These are phyloP conservation scores for Sordaria brevicollis DNA, from an alignment of 495 filamentous ascomycete species.

Conservation along the genomic window DNA sequence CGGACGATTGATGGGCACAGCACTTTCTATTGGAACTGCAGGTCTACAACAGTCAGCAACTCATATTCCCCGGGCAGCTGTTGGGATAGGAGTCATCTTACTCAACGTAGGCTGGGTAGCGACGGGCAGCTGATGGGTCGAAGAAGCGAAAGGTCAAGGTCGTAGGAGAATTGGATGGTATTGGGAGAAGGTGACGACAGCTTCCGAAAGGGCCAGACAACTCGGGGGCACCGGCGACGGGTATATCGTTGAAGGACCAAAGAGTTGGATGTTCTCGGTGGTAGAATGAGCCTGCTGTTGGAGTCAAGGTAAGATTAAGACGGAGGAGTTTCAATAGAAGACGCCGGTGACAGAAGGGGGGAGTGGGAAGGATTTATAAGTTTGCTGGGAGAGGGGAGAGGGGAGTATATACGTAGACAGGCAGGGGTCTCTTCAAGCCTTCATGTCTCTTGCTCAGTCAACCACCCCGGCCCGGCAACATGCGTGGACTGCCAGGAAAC, in stretches of 20 bases:
- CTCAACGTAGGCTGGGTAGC: neutral
- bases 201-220: neutral
- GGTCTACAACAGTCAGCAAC: neutral
- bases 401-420: neutral
- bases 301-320: neutral
- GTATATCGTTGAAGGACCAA: neutral
- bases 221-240: neutral
- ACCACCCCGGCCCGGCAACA: neutral
- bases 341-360: neutral
- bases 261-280: neutral
- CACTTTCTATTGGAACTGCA: neutral
- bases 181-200: neutral
- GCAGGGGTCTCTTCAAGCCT: neutral
- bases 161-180: neutral
- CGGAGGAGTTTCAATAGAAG: neutral
- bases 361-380: neutral
- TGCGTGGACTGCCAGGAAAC: neutral
- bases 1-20: neutral
- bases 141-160: neutral
- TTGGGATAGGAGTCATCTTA: neutral
- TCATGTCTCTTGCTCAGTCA: neutral
- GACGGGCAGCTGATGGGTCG: neutral
- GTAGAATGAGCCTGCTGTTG: neutral
- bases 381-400: neutral
- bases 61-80: neutral